These are phyloP conservation scores for Cladosporium sp. DNA, from an alignment of 2,329 filamentous ascomycete genomes.

Conservation along the genomic window DNA sequence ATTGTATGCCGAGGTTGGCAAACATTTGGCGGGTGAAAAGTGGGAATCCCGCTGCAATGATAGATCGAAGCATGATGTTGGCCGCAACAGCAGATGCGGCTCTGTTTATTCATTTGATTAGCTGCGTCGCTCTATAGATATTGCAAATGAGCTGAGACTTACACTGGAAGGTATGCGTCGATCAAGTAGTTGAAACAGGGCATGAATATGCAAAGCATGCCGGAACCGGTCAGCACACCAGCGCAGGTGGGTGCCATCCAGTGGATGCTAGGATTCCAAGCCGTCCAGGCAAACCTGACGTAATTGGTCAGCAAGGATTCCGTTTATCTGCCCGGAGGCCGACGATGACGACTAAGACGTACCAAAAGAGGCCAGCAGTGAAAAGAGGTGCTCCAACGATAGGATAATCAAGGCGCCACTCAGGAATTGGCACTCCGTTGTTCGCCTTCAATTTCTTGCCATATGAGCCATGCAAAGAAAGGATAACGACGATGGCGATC, in stretches of 20 bases:
- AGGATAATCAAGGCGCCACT: constrained; percentile 21
- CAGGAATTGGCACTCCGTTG: constrained; percentile 18
- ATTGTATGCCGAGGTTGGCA: constrained; percentile 12
- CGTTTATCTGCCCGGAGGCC: neutral
- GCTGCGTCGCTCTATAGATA: neutral
- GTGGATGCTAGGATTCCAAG: constrained; percentile 17
- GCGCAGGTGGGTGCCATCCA: constrained; percentile 20
- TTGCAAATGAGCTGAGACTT: constrained; percentile 15
- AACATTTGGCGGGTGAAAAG: constrained; percentile 13
- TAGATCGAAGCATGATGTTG: constrained; percentile 13
- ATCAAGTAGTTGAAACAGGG: constrained; percentile 33
- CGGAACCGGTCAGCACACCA: constrained; percentile 22
- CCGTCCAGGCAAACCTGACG: constrained; percentile 19
- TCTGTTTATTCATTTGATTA: neutral
- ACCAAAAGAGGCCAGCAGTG: constrained; percentile 35
- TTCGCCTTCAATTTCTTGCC: constrained; percentile 7
- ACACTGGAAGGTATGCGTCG: constrained; percentile 38
- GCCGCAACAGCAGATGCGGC: constrained; percentile 13
- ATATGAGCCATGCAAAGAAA: constrained; percentile 1
- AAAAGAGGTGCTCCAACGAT: constrained; percentile 29
- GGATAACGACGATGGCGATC: constrained; percentile 40
- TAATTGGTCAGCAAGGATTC: neutral
- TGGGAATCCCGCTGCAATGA: constrained; percentile 10
- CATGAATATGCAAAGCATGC: constrained; percentile 22
- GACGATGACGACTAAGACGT: neutral